Conservation (phyloP, 345 rosid genomes). For the Sonneratia alba region DNA sequence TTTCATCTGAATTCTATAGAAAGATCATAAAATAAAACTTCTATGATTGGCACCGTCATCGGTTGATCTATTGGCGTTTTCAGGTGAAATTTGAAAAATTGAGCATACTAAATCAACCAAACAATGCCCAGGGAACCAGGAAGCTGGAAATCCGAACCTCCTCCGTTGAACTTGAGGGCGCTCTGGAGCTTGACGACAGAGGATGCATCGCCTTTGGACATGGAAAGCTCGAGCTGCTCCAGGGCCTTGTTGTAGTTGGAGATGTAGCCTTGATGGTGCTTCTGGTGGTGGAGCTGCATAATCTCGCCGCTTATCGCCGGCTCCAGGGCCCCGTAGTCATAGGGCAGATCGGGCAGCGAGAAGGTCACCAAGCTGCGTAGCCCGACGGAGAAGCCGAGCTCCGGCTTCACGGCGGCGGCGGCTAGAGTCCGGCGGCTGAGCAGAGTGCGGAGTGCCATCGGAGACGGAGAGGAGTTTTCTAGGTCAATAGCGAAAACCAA, state of each 20-base stretch:
- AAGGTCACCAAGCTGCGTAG: conserved; percentile 46
- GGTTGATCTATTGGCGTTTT: neutral
- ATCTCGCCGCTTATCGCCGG: conserved; percentile 91
- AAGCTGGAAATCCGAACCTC: conserved; percentile 37
- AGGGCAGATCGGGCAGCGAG: conserved; percentile 83
- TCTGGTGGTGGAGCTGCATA: conserved; percentile 96
- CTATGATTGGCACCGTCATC: neutral
- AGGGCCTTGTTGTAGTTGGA: conserved; percentile 84
- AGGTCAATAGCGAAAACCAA: neutral
- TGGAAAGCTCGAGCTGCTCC: conserved; percentile 66
- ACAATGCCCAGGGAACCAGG: neutral
- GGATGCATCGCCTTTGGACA: conserved; percentile 54
- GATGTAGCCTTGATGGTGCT: conserved; percentile 87
- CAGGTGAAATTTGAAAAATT: neutral
- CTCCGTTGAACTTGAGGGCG: conserved; percentile 95
- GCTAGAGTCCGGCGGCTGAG: conserved; percentile 29
- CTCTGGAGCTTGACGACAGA: conserved; percentile 63
- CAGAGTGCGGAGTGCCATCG: conserved; percentile 62
- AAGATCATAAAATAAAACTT: neutral
- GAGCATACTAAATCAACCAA: neutral
- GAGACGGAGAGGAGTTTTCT: neutral
- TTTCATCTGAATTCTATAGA: neutral
- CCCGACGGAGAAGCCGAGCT: conserved; percentile 2
- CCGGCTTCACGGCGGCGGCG: conserved; percentile 3
- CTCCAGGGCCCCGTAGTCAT: conserved; percentile 81